Base-by-base conservation (phyloP, 1,284 basidiomycete species). In the Moniliophthora roreri region DNA sequence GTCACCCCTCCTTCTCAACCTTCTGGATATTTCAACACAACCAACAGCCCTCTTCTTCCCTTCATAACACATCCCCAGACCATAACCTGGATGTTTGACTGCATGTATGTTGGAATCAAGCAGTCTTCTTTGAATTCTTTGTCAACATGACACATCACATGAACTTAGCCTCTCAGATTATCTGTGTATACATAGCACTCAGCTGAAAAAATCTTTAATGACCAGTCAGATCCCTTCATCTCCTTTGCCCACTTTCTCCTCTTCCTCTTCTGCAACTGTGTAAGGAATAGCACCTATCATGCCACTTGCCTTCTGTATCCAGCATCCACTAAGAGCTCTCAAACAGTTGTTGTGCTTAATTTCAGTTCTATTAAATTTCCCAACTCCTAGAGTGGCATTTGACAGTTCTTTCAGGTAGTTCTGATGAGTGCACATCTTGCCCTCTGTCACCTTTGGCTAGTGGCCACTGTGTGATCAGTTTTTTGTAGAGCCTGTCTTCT, bases 1-100 rank as follows among this genome's bases (percentile, higher is more conserved):
- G 49, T 61, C 60, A 65, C 62, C 35, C 64, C 62, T 11, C 61
- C 62, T 38, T 60, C 59, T 35, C 59, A 58, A 20, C 63, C 63
- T 54, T 64, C 63, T 32, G 62, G 60, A 47, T 64, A 66, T 24
- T 67, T 57, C 38, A 65, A 42, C 28, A 60, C 50, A 39, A 59
- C 39, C 11, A 65, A 59, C 32, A 58, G 61, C 11, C 60, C 60
- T 36, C 63, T 64, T 40, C 40, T 49, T 11, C 53, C 49, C 16
- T 58, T 41, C 48, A 58, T 59, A 28, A 64, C 60, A 46, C 60
- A 62, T 24, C 41, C 51, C 58, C 53, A 60, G 34, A 53, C 40
- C 47, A 53, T 28, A 41, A 52, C 47, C 44, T 52, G 35, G 16
- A 51, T 26, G 21, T 15, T 40, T 11, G 48, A 50, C 38, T 40